Evolutionary conservation across 495 filamentous ascomycete species (phyloP), one percentile per base, ranked within the genome.

Genomic region (Aspergillus sparsus): DNA sequence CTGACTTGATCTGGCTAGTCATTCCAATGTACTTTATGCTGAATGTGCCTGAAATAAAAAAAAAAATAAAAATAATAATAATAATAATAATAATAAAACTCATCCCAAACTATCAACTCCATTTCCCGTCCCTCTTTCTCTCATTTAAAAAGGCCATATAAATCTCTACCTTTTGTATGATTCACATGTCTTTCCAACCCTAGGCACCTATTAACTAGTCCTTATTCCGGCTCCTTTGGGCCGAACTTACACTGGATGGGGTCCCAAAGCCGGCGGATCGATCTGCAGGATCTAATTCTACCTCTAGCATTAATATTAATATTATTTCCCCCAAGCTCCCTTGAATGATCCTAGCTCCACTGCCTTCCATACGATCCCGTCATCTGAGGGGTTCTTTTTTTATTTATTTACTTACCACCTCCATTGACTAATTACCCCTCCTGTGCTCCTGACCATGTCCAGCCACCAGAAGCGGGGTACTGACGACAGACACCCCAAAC

Each of bases 391-490:
- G 27, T 4, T 7, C 12, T 3, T 21, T 27, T 34, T 45, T 9
- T 21, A 16, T 27, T 27, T 27, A 27, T 27, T 27, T 27, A 27
- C 21, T 27, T 27, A 27, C 21, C 36, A 13, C 21, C 57, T 39
- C 37, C 50, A 53, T 55, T 45, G 53, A 52, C 51, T 51, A 51
- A 39, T 39, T 27, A 53, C 50, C 49, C 51, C 56, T 46, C 51
- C 42, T 34, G 37, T 31, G 16, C 13, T 46, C 18, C 55, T 33
- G 18, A 57, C 44, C 62, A 65, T 63, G 61, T 60, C 56, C 37
- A 33, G 60, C 49, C 53, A 64, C 53, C 53, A 62, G 62, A 67
- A 67, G 65, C 65, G 65, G 65, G 65, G 65, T 61, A 64, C 56
- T 57, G 57, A 64, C 51, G 44, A 62, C 44, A 61, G 44, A n/a